phyloP scores from a whole-genome alignment of 805 yeast species.

The Yarrowia deformans region DNA sequence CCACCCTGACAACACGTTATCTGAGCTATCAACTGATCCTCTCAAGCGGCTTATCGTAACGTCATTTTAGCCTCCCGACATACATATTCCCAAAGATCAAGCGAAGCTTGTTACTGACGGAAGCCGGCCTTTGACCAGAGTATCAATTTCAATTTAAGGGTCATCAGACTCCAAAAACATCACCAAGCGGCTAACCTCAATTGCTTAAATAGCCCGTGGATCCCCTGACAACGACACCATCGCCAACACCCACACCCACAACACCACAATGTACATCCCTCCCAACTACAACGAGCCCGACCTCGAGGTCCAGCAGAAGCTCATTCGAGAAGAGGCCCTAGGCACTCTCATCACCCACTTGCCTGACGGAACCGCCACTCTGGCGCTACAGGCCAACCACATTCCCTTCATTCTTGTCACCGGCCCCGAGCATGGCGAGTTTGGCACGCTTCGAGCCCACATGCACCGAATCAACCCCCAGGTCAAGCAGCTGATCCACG shows the following conservation, averaged over 20 bases:
- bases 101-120: slow-evolving; percentile 11
- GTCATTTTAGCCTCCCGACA: background rate
- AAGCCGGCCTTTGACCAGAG: slow-evolving; percentile 2
- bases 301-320: slow-evolving; percentile 43
- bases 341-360: slow-evolving; percentile 55
- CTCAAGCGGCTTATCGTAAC: slow-evolving; percentile 7
- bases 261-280: slow-evolving; percentile 26
- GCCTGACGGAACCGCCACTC: slow-evolving; percentile 48
- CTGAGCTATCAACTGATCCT: no score
- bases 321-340: slow-evolving; percentile 59
- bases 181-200: slow-evolving; percentile 24
- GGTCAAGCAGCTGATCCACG: slow-evolving; percentile 42
- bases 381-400: slow-evolving; percentile 58
- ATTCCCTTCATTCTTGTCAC: slow-evolving; percentile 59
- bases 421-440: slow-evolving; percentile 52
- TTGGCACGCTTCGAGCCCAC: slow-evolving; percentile 57
- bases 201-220: background rate
- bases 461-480: slow-evolving; percentile 63
- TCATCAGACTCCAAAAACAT: background rate
- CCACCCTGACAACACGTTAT: background rate
- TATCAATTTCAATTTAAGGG: background rate
- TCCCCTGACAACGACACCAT: no score
- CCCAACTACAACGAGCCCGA: slow-evolving; percentile 38
- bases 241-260: background rate
- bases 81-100: background rate